These are phyloP conservation scores for Nemania serpens DNA, from an alignment of 2,329 filamentous ascomycete genomes.

Conservation along the genomic window DNA sequence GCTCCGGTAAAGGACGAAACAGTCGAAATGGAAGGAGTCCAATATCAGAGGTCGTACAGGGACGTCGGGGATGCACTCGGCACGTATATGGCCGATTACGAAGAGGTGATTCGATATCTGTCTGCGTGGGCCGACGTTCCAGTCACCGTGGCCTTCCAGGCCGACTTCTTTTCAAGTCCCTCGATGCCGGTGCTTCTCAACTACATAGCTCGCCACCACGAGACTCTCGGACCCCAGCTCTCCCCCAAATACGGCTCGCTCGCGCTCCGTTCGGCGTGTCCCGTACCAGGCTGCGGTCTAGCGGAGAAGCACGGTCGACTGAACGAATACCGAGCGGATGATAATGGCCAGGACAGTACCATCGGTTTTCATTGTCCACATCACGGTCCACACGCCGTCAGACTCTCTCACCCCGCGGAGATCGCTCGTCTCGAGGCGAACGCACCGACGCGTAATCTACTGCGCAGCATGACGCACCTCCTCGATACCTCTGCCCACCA, in stretches of 20 bases:
- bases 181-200: slow-evolving; percentile 4
- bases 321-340: slow-evolving; percentile 3
- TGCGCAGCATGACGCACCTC: slow-evolving; percentile 15
- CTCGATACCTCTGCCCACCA: slow-evolving; percentile 9
- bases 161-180: slow-evolving; percentile 11
- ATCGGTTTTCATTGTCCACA: slow-evolving; percentile 12
- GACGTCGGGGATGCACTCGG: slow-evolving; percentile 2
- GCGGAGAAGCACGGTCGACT: slow-evolving; percentile 11
- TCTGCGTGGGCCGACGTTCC: slow-evolving; percentile 9
- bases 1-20: slow-evolving; percentile 5
- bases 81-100: slow-evolving; percentile 7
- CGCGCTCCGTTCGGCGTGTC: slow-evolving; percentile 15
- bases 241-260: slow-evolving; percentile 9
- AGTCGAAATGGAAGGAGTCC: background rate
- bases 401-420: background rate
- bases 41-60: slow-evolving; percentile 13
- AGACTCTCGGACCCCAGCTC: slow-evolving; percentile 2
- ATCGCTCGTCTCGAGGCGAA: slow-evolving; percentile 11
- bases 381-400: slow-evolving; percentile 2
- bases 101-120: slow-evolving; percentile 6
- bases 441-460: slow-evolving; percentile 11
- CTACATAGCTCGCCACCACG: slow-evolving; percentile 2
- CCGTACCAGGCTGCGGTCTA: slow-evolving; percentile 10
- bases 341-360: background rate
- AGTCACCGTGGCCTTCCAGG: background rate